Conservation (phyloP, 768 basidiomycete species). For the Russula brevipes region DNA sequence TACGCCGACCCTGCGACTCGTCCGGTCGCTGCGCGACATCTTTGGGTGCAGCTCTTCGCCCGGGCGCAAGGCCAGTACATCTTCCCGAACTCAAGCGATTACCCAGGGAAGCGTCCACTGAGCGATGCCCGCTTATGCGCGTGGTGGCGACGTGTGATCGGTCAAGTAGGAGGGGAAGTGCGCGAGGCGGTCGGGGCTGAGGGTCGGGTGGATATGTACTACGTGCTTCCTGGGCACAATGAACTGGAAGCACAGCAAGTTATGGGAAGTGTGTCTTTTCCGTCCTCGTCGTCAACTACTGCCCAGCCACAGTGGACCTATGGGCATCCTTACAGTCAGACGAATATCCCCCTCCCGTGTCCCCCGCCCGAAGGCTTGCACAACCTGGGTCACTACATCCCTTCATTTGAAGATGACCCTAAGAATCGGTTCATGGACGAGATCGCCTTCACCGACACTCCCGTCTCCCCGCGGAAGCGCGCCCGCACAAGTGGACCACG, state of each 20-base stretch:
- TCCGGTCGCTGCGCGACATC: conserved; percentile 10
- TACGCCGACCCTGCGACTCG: conserved; percentile 31
- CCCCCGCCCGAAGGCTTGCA: conserved; percentile 37
- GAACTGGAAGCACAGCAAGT: conserved; percentile 62
- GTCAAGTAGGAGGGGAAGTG: conserved; percentile 44
- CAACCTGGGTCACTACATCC: conserved; percentile 71
- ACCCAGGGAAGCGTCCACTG: conserved; percentile 62
- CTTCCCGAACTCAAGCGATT: conserved; percentile 82
- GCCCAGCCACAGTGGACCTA: conserved; percentile 53
- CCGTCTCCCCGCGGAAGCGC: conserved; percentile 54
- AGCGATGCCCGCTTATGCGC: conserved; percentile 74
- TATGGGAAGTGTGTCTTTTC: conserved; percentile 39
- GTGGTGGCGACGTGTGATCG: conserved; percentile 87
- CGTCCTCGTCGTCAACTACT: conserved; percentile 13
- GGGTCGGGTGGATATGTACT: conserved; percentile 43
- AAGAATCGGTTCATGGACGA: conserved; percentile 93
- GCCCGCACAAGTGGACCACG: conserved; percentile 33
- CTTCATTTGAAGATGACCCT: conserved; percentile 94
- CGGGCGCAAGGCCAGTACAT: conserved; percentile 88
- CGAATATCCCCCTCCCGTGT: conserved; percentile 41
- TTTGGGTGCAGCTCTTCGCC: conserved; percentile 38
- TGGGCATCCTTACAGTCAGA: conserved; percentile 66
- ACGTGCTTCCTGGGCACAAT: conserved; percentile 65
- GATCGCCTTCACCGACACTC: conserved; percentile 65
- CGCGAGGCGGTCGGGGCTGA: conserved; percentile 28